These are phyloP conservation scores for Aureobasidium melanogenum DNA, from an alignment of 2,329 filamentous ascomycete species.

Conservation along the genomic window DNA sequence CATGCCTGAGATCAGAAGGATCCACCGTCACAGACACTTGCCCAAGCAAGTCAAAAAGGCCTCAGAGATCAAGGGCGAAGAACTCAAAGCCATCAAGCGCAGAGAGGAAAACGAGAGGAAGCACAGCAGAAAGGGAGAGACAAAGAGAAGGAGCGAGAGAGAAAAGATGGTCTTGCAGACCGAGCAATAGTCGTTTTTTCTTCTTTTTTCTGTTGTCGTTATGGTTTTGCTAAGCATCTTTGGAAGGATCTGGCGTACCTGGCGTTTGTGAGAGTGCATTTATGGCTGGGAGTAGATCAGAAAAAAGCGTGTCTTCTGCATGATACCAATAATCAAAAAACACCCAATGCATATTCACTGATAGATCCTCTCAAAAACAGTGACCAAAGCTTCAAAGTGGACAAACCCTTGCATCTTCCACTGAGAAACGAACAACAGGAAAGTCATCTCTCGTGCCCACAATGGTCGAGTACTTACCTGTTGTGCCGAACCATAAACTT, in stretches of 20 bases:
- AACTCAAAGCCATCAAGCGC: constrained; percentile 78
- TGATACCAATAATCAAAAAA: not conserved
- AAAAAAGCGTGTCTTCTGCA: not conserved
- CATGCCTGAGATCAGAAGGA: constrained; percentile 92
- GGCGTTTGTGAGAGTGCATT: not conserved
- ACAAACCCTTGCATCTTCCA: not conserved
- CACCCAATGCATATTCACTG: not conserved
- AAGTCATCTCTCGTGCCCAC: not conserved
- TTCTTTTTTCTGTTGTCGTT: not conserved
- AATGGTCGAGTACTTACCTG: not conserved
- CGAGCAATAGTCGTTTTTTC: constrained; percentile 41
- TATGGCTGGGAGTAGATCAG: not conserved
- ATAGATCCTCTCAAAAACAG: not conserved
- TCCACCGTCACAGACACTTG: constrained; percentile 82
- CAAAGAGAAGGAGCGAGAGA: constrained; percentile 66
- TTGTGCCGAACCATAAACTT: too few relatives aligned
- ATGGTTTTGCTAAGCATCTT: not conserved
- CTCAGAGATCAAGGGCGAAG: constrained; percentile 84
- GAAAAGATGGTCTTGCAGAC: constrained; percentile 83
- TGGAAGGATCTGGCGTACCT: not conserved
- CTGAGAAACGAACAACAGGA: not conserved
- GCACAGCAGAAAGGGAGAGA: constrained; percentile 75
- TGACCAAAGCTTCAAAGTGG: not conserved
- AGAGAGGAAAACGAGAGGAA: constrained; percentile 90
- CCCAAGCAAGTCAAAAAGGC: constrained; percentile 95